These are phyloP conservation scores for Fusarium sp. DNA, from an alignment of 2,329 filamentous ascomycete species.

Conservation along the genomic window DNA sequence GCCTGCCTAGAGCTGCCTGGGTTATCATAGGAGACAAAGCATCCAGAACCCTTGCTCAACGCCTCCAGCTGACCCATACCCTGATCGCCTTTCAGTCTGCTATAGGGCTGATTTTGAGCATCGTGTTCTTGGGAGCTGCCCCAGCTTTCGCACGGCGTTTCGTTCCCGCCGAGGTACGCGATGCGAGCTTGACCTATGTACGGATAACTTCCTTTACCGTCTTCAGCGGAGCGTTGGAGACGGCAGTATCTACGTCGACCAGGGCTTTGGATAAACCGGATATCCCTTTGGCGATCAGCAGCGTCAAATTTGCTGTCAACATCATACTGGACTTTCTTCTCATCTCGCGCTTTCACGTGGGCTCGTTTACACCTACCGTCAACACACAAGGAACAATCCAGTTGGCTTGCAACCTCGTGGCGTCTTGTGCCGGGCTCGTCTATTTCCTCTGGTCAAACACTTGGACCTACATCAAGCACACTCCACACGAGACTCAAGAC, in stretches of 20 bases:
- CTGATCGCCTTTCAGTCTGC: conserved; percentile 69
- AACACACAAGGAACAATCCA: conserved; percentile 73
- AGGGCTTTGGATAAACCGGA: conserved; percentile 75
- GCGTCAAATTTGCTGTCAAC: conserved; percentile 71
- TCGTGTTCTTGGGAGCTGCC: conserved; percentile 67
- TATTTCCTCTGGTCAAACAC: conserved; percentile 67
- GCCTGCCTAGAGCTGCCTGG: conserved; percentile 75
- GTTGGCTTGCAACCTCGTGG: conserved; percentile 67
- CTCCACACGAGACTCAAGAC: not conserved
- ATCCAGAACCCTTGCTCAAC: conserved; percentile 60
- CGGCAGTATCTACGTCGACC: conserved; percentile 69
- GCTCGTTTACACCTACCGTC: conserved; percentile 63
- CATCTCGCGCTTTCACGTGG: conserved; percentile 73
- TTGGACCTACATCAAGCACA: conserved; percentile 19
- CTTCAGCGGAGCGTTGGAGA: conserved; percentile 70
- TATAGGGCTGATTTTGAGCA: conserved; percentile 68
- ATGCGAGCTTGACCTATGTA: conserved; percentile 70
- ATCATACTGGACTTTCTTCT: conserved; percentile 74
- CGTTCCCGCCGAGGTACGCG: conserved; percentile 68
- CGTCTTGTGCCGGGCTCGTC: conserved; percentile 64
- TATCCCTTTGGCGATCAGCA: conserved; percentile 73
- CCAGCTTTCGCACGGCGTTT: conserved; percentile 68
- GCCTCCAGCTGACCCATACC: conserved; percentile 71
- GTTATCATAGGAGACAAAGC: conserved; percentile 73
- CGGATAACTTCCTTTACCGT: conserved; percentile 72